A percentile compares a stretch with the other conserved stretches of the same genome.
phyloP scores from a whole-genome alignment of 176 grass and related monocot species.

The Aegilops umbellulata region DNA sequence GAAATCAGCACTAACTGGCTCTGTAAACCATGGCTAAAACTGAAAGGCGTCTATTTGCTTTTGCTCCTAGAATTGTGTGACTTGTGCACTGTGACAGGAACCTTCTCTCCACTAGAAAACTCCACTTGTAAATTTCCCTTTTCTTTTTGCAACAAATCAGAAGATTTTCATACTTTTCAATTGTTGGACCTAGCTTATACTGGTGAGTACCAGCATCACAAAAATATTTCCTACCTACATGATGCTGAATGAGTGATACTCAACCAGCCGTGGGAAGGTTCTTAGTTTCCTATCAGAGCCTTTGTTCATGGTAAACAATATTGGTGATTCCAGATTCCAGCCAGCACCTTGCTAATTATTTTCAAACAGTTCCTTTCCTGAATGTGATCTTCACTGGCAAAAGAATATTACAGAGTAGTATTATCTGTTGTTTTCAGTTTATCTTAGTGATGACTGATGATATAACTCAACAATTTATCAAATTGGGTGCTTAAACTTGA shows the following conservation, averaged over 20 bases:
- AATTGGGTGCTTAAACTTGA: neutral
- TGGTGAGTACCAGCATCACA: neutral
- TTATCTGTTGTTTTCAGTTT: neutral
- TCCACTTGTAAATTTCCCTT: neutral
- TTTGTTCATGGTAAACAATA: neutral
- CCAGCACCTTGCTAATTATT: neutral
- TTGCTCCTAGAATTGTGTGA: neutral
- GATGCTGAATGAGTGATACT: neutral
- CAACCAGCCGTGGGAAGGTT: neutral
- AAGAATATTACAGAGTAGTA: neutral
- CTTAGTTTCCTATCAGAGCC: neutral
- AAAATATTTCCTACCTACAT: neutral
- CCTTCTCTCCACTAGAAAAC: neutral
- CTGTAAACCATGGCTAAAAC: neutral
- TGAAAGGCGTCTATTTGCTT: neutral
- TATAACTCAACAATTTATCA: neutral
- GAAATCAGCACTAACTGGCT: neutral
- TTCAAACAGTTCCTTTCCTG: neutral
- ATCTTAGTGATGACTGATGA: conserved; percentile 1
- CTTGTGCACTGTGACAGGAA: neutral
- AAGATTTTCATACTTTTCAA: too few species aligned
- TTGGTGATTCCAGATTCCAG: neutral
- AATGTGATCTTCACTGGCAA: conserved; percentile 10
- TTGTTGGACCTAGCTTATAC: neutral
- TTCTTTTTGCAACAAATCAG: neutral